These are phyloP conservation scores for Exophiala xenobiotica DNA, from an alignment of 2,329 filamentous ascomycete genomes.

Conservation along the genomic window DNA sequence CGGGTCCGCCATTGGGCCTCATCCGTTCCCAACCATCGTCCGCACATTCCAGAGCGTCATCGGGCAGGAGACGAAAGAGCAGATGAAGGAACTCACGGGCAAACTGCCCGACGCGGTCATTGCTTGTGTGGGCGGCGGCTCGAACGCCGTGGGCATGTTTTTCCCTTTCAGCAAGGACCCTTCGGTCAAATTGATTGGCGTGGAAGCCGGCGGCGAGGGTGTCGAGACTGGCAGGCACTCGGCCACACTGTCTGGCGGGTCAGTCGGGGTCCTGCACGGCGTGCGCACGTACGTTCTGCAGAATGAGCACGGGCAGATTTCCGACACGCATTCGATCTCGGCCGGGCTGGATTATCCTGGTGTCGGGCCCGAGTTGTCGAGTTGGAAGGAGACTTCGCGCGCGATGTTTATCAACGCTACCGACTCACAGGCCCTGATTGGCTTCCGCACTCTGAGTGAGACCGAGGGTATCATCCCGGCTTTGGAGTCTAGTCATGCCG, in stretches of 20 bases:
- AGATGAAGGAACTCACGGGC: constrained; percentile 80
- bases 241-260: constrained; percentile 81
- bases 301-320: constrained; percentile 87
- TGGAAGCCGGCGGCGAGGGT: constrained; percentile 93
- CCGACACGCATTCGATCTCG: constrained; percentile 92
- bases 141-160: constrained; percentile 97
- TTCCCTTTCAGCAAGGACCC: constrained; percentile 87
- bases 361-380: constrained; percentile 86
- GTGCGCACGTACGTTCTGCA: constrained; percentile 95
- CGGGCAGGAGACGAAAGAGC: constrained; percentile 87
- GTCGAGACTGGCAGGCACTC: constrained; percentile 81
- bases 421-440: constrained; percentile 83
- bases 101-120: constrained; percentile 95
- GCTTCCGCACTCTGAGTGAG: constrained; percentile 81
- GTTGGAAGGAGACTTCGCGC: constrained; percentile 87
- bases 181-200: constrained; percentile 82
- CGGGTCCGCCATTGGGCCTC: constrained; percentile 92
- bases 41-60: constrained; percentile 97
- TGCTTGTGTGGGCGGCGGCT: constrained; percentile 92
- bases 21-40: constrained; percentile 97
- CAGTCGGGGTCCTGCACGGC: constrained; percentile 91
- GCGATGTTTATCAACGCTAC: constrained; percentile 90
- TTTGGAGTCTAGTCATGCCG: constrained; percentile 87
- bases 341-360: constrained; percentile 96
- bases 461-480: constrained; percentile 96